These are phyloP conservation scores for Pholiota conissans DNA, from an alignment of 768 basidiomycete species.

Conservation along the genomic window DNA sequence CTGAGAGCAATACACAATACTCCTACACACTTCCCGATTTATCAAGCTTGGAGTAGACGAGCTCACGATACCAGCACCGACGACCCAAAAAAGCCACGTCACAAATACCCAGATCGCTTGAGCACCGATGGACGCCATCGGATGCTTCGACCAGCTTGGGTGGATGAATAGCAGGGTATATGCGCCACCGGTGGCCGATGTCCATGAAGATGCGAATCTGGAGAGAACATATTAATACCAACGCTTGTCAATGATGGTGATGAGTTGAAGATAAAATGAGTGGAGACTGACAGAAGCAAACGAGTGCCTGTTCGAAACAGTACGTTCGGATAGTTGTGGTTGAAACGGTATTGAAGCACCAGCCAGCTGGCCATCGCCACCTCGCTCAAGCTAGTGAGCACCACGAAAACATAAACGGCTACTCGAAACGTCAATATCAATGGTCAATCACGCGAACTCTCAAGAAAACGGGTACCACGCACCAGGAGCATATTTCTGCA, in stretches of 20 bases:
- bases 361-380: constrained; percentile 62
- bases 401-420: constrained; percentile 54
- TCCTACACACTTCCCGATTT: constrained; percentile 38
- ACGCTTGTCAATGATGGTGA: no score
- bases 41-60: constrained; percentile 47
- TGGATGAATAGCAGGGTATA: constrained; percentile 63
- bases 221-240: no score
- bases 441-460: not conserved
- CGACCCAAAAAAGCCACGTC: constrained; percentile 63
- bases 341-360: constrained; percentile 53
- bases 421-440: not conserved
- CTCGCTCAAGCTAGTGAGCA: constrained; percentile 48
- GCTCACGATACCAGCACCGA: constrained; percentile 53
- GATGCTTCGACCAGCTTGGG: constrained; percentile 53
- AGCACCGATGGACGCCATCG: constrained; percentile 55
- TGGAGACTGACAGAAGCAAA: constrained; percentile 45
- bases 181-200: constrained; percentile 48
- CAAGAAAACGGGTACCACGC: constrained; percentile 35
- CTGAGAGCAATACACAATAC: constrained; percentile 55
- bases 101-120: constrained; percentile 59
- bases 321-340: constrained; percentile 50
- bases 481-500: constrained; percentile 57
- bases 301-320: constrained; percentile 42
- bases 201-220: constrained; percentile 66
- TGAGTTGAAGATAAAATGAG: no score